Evolutionary conservation across 2,329 filamentous ascomycete species (phyloP).

Genomic region (Clonostachys byssicola): DNA sequence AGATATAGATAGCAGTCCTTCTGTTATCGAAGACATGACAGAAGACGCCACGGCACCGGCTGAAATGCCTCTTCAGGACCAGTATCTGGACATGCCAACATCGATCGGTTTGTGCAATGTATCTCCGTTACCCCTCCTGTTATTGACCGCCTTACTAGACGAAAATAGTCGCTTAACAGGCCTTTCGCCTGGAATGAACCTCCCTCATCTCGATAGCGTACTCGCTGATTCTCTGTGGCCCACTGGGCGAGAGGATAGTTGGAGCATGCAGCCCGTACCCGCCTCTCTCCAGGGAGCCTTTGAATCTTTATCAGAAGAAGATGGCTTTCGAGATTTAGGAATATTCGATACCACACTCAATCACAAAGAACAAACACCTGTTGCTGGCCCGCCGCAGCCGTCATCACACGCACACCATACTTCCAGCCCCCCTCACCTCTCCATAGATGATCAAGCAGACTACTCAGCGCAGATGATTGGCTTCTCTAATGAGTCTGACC

Average conservation of each 20-base stretch:
- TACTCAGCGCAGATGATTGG: slow-evolving; percentile 6
- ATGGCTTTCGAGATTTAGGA: background rate
- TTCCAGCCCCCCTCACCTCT: background rate
- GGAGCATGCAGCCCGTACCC: too few relatives aligned
- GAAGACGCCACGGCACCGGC: background rate
- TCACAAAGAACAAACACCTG: background rate
- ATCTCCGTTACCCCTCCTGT: too few relatives aligned
- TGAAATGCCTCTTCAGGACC: background rate
- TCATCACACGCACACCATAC: too few relatives aligned
- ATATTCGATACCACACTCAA: background rate
- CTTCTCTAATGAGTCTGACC: slow-evolving; percentile 6
- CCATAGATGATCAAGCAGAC: background rate
- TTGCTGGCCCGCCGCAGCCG: background rate
- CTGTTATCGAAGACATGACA: background rate
- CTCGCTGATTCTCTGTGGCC: too few relatives aligned
- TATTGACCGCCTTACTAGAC: too few relatives aligned
- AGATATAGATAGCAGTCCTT: background rate
- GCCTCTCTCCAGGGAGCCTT: too few relatives aligned
- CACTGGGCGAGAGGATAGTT: too few relatives aligned
- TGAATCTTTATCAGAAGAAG: background rate
- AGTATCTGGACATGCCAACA: too few relatives aligned
- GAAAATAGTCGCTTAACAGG: too few relatives aligned
- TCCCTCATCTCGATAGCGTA: too few relatives aligned
- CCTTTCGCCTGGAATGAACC: too few relatives aligned
- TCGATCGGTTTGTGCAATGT: too few relatives aligned